Evolutionary conservation across 148 eudicot species (phyloP), one percentile per base, ranked within the genome.

Genomic region (Pharnaceum exiguum): DNA sequence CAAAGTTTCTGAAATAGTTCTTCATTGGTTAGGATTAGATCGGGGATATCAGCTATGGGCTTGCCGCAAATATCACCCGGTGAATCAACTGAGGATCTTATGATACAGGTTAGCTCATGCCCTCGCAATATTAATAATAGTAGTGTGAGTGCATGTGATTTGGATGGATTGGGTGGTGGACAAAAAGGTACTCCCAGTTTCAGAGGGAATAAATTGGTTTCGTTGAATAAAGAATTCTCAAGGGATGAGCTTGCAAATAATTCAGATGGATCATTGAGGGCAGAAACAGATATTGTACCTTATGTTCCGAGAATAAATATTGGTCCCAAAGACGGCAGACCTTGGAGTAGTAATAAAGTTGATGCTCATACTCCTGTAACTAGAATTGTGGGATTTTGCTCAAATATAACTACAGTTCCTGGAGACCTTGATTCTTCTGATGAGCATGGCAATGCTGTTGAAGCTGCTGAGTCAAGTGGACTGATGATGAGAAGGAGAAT

Each of bases 361-460:
- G 62, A 71, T 66, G 54, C 65, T 44, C 80, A 62, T 26, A 54
- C 59, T 61, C 83, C 89, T 67, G 64, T 62, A 48, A 68, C 86
- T 42, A 81, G 89, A 60, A 71, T 81, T 62, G 76, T 86, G 59
- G 89, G 95, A 37, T 84, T 87, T 60, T 62, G 75, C 43, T 75
- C 77, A 55, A 39, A 64, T 57, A 60, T 56, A 28, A 66, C 51
- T 38, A 33, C 59, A 15, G 22, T 58, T 19, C 24, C 56, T 28
- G 36, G 50, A 27, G 66, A 42, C 11, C 16, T 45, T 59, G 68
- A 53, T 25, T 67, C 76, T 54, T 60, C 78, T 65, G 39, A 57
- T 33, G 58, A 46, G 54, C 48, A 32, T 69, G 62, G 36, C 54
- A 22, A 18, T 21, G 57, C 44, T 23, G 51, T 51, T 37, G 38